Evolutionary conservation across 1,139 yeast genomes (phyloP), one percentile per base, ranked within the genome.

Genomic region (Kodamaea sp.): DNA sequence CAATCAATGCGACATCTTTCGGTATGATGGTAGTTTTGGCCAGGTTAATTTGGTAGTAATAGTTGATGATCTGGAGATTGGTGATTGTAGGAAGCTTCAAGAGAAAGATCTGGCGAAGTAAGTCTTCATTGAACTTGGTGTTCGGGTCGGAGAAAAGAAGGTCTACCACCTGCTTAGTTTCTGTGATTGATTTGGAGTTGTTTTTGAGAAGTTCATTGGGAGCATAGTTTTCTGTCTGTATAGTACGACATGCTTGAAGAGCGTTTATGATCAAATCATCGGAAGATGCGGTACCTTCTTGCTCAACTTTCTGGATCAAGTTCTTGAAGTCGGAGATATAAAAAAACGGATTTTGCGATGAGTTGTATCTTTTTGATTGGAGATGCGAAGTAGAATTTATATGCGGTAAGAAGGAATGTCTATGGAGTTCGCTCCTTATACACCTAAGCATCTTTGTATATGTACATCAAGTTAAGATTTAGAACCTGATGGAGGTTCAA

Each of bases 1-100:
- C 84, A 15, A 83, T 71, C 58, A 82, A 61, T 2, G 84, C 81
- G 3, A 68, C 54, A 0, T 63, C 60, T 35, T 63, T 64, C 10
- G 71, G 68, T 3, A 83, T 63, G 19, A 44, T 48, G 0, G 48
- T 46, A 1, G 23, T 9, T 2, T 16, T n/a, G 0, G 44, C 37
- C 0, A 74, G 67, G 36, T 70, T 61, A 29, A 59, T 55, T 22
- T 48, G 36, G 47, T 76, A 72, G 48, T 48, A 74, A 5, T 48
- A 34, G 31, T 60, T 52, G 19, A 75, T 58, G 14, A 70, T 46
- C 13, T 52, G 44, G 11, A 66, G 44, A 36, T 60, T 63, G 22
- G 42, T 38, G 3, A 32, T 14, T 10, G 63, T 47, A 3, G 74
- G 70, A 15, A 70, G 53, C 32, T 62, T 59, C 40, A 70, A 48